A percentile compares a stretch with the other conserved stretches of the same genome.
Conservation (phyloP, 2,329 filamentous ascomycete species). For the Thermomyces lanuginosus region DNA sequence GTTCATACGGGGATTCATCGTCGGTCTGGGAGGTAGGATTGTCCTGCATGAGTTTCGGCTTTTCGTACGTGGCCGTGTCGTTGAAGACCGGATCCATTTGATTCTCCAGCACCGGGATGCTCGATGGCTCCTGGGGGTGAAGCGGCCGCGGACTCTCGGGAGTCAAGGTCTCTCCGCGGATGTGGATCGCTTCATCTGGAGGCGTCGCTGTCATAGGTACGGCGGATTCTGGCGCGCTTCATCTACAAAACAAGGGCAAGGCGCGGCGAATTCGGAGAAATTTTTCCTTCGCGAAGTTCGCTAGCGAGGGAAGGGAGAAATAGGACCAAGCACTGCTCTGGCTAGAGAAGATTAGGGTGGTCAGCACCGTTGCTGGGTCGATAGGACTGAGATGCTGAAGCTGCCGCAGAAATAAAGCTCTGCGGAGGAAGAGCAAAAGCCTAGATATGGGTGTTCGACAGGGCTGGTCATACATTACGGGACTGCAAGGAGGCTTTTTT, state of each 20-base stretch:
- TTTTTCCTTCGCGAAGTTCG: conserved; percentile 7
- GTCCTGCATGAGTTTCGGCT: conserved; percentile 17
- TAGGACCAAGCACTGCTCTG: too few species aligned
- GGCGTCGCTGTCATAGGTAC: conserved; percentile 40
- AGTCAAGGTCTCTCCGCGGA: conserved; percentile 48
- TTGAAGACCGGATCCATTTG: conserved; percentile 58
- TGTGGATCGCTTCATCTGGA: conserved; percentile 36
- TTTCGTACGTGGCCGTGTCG: conserved; percentile 44
- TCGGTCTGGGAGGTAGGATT: too few species aligned
- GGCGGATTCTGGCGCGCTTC: conserved; percentile 22
- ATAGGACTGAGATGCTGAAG: too few species aligned
- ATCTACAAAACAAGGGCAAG: conserved; percentile 18
- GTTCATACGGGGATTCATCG: too few species aligned
- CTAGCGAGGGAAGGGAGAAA: not conserved
- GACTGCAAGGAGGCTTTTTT: too few species aligned
- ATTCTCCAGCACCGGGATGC: conserved; percentile 52
- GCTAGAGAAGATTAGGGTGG: too few species aligned
- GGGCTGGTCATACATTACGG: too few species aligned
- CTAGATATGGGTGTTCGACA: too few species aligned
- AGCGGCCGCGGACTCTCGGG: conserved; percentile 56
- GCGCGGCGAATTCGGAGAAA: conserved; percentile 6
- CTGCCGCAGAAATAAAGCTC: too few species aligned
- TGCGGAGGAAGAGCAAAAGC: too few species aligned
- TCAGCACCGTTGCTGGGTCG: too few species aligned
- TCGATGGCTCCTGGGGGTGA: conserved; percentile 50